phyloP scores from a whole-genome alignment of 2,329 filamentous ascomycete genomes.

The Talaromyces sp. region DNA sequence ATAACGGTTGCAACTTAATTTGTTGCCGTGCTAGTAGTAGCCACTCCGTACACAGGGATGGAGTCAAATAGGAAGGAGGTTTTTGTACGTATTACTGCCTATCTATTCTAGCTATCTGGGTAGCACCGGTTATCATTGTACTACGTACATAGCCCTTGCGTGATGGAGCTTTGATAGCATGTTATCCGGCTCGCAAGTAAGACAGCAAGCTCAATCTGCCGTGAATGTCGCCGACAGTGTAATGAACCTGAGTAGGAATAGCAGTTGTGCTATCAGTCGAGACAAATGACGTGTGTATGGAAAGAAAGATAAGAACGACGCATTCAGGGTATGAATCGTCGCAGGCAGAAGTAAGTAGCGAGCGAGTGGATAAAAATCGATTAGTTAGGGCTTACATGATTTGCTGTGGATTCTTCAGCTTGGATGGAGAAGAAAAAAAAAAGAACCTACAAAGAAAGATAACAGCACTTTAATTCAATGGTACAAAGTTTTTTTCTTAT shows the following conservation, averaged over 20 bases:
- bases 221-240: neutral
- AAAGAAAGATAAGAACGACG: neutral
- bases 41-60: neutral
- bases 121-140: neutral
- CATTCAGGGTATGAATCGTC: neutral
- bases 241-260: neutral
- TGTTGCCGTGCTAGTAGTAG: neutral
- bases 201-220: neutral
- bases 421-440: neutral
- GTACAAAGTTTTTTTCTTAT: neutral
- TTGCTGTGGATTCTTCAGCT: neutral
- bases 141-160: neutral
- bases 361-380: neutral
- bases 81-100: neutral
- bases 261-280: neutral
- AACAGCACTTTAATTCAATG: neutral
- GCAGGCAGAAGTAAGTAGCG: neutral
- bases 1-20: neutral
- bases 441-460: neutral
- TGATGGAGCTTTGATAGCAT: neutral
- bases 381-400: constrained; percentile 2
- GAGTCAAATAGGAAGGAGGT: neutral
- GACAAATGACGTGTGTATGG: neutral
- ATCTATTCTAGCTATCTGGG: neutral
- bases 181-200: neutral